phyloP scores from a whole-genome alignment of 805 yeast species.

The Ogataea paraovalis region DNA sequence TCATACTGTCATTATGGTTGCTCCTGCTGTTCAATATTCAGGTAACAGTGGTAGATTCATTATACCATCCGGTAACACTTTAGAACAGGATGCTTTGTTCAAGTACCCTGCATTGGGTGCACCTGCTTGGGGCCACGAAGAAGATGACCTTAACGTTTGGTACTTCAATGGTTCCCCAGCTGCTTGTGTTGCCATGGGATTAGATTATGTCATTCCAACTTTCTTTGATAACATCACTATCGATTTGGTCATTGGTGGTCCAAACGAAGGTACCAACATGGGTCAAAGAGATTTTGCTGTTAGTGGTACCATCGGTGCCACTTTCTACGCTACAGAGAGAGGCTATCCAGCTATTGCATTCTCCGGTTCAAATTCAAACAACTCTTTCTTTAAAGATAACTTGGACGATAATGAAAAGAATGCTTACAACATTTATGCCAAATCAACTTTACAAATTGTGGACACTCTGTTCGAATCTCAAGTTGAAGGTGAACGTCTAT shows the following conservation, averaged over 20 bases:
- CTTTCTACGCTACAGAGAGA: constrained; percentile 44
- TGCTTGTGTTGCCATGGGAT: constrained; percentile 45
- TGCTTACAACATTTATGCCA: constrained; percentile 43
- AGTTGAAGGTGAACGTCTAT: constrained; percentile 34
- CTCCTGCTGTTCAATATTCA: constrained; percentile 48
- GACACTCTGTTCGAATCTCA: constrained; percentile 34
- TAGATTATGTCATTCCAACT: constrained; percentile 44
- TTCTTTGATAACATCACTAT: constrained; percentile 39
- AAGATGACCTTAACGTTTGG: constrained; percentile 40
- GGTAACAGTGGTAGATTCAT: constrained; percentile 55
- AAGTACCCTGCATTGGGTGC: constrained; percentile 43
- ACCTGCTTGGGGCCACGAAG: constrained; percentile 55
- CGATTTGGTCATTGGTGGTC: constrained; percentile 50
- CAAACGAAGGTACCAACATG: constrained; percentile 48
- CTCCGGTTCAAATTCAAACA: constrained; percentile 47
- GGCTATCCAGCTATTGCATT: constrained; percentile 48
- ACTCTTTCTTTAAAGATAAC: constrained; percentile 45
- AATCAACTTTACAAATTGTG: constrained; percentile 37
- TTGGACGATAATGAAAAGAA: constrained; percentile 38
- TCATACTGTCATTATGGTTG: constrained; percentile 45
- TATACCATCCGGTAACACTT: constrained; percentile 36
- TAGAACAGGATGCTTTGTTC: constrained; percentile 45
- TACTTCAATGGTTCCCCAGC: constrained; percentile 57
- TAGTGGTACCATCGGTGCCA: constrained; percentile 52
- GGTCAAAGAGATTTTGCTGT: constrained; percentile 40